Evolutionary conservation across 2,329 filamentous ascomycete species (phyloP).

Genomic region (Colletotrichum chlorophyti): DNA sequence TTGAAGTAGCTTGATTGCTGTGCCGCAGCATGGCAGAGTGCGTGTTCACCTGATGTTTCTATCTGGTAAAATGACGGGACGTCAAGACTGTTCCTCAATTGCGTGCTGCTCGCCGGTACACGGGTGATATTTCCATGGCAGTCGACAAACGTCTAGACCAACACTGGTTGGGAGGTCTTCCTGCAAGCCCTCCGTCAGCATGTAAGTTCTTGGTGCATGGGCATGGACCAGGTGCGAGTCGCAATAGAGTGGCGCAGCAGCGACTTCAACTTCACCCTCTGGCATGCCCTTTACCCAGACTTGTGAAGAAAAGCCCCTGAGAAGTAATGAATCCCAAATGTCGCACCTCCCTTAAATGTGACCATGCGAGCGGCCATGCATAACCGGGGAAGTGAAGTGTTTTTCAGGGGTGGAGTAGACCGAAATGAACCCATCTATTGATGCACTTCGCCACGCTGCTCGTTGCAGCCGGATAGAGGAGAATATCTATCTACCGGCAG

Average conservation of each 20-base stretch:
- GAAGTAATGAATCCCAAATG: no score
- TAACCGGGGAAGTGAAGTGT: neutral
- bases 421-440: neutral
- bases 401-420: neutral
- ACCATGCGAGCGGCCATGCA: neutral
- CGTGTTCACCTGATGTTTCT: neutral
- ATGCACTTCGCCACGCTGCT: conserved; percentile 7
- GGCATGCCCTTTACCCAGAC: no score
- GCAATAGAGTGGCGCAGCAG: no score
- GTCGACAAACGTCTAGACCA: conserved; percentile 3
- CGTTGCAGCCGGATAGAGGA: neutral
- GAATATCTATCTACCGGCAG: neutral
- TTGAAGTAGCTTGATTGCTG: neutral
- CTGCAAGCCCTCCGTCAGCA: neutral
- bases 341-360: no score
- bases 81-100: neutral
- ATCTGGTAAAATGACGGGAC: neutral
- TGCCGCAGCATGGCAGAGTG: neutral
- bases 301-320: no score
- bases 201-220: neutral
- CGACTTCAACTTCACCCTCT: no score
- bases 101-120: neutral
- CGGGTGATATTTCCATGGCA: neutral
- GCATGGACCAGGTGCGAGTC: neutral
- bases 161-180: neutral